These are phyloP conservation scores for Vitis labrusca DNA, from an alignment of 164 flowering plant genomes.

Conservation along the genomic window DNA sequence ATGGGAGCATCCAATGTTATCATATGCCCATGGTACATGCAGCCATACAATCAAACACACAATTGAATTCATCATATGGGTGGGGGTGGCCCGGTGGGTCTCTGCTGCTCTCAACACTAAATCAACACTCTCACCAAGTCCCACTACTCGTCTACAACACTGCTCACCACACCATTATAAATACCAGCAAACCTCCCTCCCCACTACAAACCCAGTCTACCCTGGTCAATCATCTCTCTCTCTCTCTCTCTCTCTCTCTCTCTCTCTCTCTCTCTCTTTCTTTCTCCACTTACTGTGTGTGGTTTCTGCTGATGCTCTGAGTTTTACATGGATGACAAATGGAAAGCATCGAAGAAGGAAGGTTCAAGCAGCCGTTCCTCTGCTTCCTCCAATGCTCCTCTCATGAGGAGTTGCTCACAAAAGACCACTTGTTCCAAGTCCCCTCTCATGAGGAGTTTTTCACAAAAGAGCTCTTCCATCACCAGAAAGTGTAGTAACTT, in stretches of 20 bases:
- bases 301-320: neutral
- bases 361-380: slow-evolving; percentile 10
- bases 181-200: neutral
- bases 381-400: slow-evolving; percentile 17
- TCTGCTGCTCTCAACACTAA: neutral
- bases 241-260: neutral
- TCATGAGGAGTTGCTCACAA: slow-evolving; percentile 10
- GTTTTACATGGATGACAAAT: slow-evolving; percentile 40
- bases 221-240: neutral
- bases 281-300: neutral
- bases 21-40: no score
- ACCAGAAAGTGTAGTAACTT: slow-evolving; percentile 32
- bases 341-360: slow-evolving; percentile 43
- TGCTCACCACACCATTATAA: neutral
- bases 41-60: no score
- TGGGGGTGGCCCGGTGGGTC: neutral
- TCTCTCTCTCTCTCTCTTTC: slow-evolving; percentile 1
- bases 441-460: slow-evolving; percentile 5
- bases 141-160: neutral
- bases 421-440: slow-evolving; percentile 12
- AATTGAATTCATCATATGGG: no score
- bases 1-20: no score
- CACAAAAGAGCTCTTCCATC: slow-evolving; percentile 29
- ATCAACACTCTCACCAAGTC: neutral
- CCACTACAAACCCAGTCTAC: no score